Percentiles rank a stretch among this genome's conserved stretches.
These are phyloP conservation scores for Ophiostoma triangulosporum DNA, from an alignment of 2,329 filamentous ascomycete species.

Conservation along the genomic window DNA sequence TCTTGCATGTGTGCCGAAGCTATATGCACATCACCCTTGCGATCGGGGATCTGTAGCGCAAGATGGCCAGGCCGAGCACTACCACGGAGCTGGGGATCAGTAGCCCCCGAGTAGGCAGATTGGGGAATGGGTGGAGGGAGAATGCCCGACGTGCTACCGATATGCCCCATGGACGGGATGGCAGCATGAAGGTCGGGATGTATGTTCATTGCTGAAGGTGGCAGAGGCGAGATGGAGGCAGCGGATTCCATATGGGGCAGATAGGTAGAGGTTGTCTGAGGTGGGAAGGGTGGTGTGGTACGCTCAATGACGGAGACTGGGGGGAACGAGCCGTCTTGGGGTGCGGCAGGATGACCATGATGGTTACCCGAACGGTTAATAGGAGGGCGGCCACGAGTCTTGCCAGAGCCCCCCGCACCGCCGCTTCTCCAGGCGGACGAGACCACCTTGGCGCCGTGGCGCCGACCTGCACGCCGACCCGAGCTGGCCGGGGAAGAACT, in stretches of 20 bases:
- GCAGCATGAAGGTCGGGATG: neutral
- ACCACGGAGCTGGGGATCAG: neutral
- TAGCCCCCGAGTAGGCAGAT: neutral
- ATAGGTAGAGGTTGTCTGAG: neutral
- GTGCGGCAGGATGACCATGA: neutral
- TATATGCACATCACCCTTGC: constrained; percentile 20
- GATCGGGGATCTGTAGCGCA: constrained; percentile 45
- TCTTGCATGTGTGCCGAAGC: constrained; percentile 18
- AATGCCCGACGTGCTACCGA: neutral
- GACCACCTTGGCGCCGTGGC: constrained; percentile 71
- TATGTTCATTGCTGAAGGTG: neutral
- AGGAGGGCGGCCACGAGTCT: constrained; percentile 67
- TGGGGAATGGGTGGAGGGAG: neutral
- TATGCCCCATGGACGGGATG: neutral
- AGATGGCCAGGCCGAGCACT: constrained; percentile 29
- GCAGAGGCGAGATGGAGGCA: neutral
- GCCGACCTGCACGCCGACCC: constrained; percentile 34
- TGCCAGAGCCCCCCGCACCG: constrained; percentile 48
- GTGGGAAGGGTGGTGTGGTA: neutral
- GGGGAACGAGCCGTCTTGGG: constrained; percentile 47
- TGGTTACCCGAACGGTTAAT: constrained; percentile 38
- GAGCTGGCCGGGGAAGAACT: constrained; percentile 32
- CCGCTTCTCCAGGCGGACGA: constrained; percentile 79
- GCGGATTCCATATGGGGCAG: neutral
- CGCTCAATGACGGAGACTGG: constrained; percentile 48